phyloP scores from a whole-genome alignment of 2,329 filamentous ascomycete genomes.

The Claviceps purpurea region DNA sequence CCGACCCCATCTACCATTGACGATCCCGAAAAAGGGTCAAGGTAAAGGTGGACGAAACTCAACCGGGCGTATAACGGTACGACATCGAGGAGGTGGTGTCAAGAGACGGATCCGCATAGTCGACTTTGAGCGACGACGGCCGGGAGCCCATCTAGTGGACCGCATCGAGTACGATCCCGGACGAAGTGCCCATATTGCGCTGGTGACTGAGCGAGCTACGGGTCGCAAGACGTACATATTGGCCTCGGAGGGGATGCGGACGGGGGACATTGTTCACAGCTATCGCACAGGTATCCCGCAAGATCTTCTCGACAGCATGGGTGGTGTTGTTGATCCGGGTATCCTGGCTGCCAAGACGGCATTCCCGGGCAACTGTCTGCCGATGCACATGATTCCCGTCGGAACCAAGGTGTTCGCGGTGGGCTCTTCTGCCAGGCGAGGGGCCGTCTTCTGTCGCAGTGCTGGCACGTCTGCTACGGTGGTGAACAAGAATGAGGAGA shows the following conservation, averaged over 20 bases:
- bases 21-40: constrained; percentile 84
- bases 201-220: constrained; percentile 63
- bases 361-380: constrained; percentile 87
- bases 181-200: constrained; percentile 82
- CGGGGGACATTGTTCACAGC: constrained; percentile 83
- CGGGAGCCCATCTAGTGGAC: constrained; percentile 79
- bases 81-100: constrained; percentile 83
- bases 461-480: constrained; percentile 87
- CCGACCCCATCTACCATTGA: constrained; percentile 67
- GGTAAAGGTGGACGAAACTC: constrained; percentile 87
- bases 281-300: constrained; percentile 82
- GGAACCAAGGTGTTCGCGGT: constrained; percentile 90
- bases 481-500: constrained; percentile 75
- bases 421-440: constrained; percentile 57
- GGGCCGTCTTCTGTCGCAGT: constrained; percentile 84
- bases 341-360: constrained; percentile 90
- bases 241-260: constrained; percentile 86
- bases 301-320: constrained; percentile 81
- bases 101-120: constrained; percentile 86
- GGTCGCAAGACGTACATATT: constrained; percentile 79
- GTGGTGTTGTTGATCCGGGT: constrained; percentile 84
- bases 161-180: constrained; percentile 94
- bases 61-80: constrained; percentile 70
- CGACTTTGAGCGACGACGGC: constrained; percentile 67
- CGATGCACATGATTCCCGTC: constrained; percentile 87